phyloP scores from a whole-genome alignment of 805 yeast genomes.

The Kodamaea laetipori region DNA sequence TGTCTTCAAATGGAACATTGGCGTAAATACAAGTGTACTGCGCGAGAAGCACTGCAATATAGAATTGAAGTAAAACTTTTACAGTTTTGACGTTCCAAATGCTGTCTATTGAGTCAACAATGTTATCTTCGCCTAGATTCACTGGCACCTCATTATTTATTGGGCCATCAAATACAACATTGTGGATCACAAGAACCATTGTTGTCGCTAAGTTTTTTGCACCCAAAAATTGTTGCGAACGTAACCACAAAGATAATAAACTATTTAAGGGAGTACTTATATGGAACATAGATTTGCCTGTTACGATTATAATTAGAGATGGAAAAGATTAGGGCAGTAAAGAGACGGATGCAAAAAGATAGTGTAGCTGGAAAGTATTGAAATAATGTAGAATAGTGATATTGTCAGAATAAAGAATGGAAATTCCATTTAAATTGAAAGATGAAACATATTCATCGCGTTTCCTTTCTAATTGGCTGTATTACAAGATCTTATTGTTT shows the following conservation, averaged over 20 bases:
- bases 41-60: conserved; percentile 24
- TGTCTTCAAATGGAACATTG: conserved; percentile 37
- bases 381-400: too few species aligned
- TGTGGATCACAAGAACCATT: conserved; percentile 8
- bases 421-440: too few species aligned
- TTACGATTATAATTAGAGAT: too few species aligned
- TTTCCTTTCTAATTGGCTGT: too few species aligned
- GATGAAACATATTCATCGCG: too few species aligned
- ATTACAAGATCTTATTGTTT: too few species aligned
- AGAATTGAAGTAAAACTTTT: conserved; percentile 19
- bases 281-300: too few species aligned
- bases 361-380: too few species aligned
- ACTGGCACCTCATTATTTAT: conserved; percentile 1
- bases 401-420: too few species aligned
- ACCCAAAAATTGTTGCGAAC: conserved; percentile 6
- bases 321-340: too few species aligned
- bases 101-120: conserved; percentile 8
- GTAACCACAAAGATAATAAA: background rate
- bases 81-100: conserved; percentile 19
- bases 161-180: conserved; percentile 11
- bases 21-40: conserved; percentile 34
- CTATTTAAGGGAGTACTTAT: too few species aligned
- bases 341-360: too few species aligned
- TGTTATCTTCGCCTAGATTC: background rate
- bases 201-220: conserved; percentile 4